Evolutionary conservation across 306 rosid genomes (phyloP).

Genomic region (Cajanus cajan): DNA sequence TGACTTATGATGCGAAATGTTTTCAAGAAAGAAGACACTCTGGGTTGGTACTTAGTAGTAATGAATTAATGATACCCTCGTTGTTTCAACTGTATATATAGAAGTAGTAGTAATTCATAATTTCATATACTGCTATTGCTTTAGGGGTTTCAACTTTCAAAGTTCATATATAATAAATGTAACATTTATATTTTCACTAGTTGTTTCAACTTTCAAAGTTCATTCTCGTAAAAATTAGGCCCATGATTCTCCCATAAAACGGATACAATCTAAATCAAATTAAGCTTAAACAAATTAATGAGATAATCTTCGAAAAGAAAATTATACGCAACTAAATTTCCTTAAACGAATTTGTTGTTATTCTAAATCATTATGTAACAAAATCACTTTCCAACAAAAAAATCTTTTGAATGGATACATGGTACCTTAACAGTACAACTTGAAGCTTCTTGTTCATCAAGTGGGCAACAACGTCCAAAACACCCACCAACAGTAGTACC

Average conservation of each 20-base stretch:
- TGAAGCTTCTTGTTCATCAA: neutral
- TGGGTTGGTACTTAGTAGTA: too few relatives aligned
- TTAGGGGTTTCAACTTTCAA: too few relatives aligned
- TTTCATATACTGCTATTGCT: too few relatives aligned
- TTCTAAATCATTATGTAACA: neutral
- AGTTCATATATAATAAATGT: too few relatives aligned
- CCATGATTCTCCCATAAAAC: neutral
- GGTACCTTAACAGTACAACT: neutral
- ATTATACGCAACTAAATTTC: neutral
- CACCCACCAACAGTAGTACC: neutral
- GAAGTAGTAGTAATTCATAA: too few relatives aligned
- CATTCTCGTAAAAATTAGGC: too few relatives aligned
- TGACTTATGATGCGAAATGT: too few relatives aligned
- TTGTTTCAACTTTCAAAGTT: neutral
- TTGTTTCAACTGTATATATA: too few relatives aligned
- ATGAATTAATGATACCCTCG: too few relatives aligned
- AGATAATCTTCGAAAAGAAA: neutral
- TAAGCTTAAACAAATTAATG: neutral
- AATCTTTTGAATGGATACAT: neutral
- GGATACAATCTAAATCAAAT: neutral
- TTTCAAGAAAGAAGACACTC: too few relatives aligned
- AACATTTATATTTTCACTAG: too few relatives aligned
- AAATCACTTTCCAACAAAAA: neutral
- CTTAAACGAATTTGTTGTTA: neutral
- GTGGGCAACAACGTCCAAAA: neutral